Evolutionary conservation across 208 protist genomes (phyloP), one percentile per base, ranked within the genome.

Genomic region (Trypanosoma brucei): DNA sequence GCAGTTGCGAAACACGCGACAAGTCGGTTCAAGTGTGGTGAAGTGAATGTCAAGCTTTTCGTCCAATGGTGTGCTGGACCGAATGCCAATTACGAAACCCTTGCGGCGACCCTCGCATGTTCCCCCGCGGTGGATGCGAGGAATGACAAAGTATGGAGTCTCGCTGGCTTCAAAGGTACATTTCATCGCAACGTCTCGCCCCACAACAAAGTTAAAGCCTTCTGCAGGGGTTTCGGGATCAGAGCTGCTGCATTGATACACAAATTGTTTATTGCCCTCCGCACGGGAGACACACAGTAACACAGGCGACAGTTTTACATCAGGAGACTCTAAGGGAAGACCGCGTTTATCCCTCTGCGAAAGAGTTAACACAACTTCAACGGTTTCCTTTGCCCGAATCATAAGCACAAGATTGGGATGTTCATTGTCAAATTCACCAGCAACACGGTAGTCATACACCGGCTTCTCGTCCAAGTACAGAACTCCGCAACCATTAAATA

Each of bases 361-460:
- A 4, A 88, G 42, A 3, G 66, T 72, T 7, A 86, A 35, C 33
- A 75, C 72, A 35, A 64, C 60, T 46, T 83, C 69, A 13, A 80
- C 62, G 48, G 65, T 74, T 14, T 59, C 58, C 14, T 51, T 48
- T 48, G 78, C 75, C 37, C 13, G 42, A 22, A 93, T 31, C 59
- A 81, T 68, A 1, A 93, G 57, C 3, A 78, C 79, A 9, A 84
- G 56, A 34, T 46, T 50, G 0, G 86, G 74, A 38, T 67, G 55
- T 1, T 61, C 72, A 1, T 56, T 22, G 22, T 63, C 38, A 59
- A 92, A 92, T 22, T 34, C 9, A 31, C 65, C 67, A 51, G 51
- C 44, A 5, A 84, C 55, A 13, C 82, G 78, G 59, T 89, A 87
- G 51, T 84, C 72, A 22, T 73, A 37, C 60, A 63, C 68, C 45